These are phyloP conservation scores for Biscogniauxia mediterranea DNA, from an alignment of 2,329 filamentous ascomycete genomes.

Conservation along the genomic window DNA sequence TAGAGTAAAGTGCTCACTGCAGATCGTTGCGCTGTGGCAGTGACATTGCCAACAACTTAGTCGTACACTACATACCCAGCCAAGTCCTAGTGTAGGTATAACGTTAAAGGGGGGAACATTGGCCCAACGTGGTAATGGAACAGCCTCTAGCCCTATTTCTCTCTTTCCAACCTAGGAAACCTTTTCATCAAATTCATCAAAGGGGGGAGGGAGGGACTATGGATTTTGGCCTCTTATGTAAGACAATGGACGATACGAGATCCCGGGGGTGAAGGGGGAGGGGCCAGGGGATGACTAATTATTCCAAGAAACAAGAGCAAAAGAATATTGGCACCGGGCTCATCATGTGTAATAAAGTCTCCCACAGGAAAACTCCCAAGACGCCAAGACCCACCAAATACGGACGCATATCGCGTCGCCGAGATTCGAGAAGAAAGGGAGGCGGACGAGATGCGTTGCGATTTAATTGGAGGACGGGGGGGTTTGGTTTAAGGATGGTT, in stretches of 20 bases:
- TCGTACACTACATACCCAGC: too few relatives aligned
- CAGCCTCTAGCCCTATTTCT: not conserved
- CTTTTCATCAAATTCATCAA: not conserved
- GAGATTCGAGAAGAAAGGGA: not conserved
- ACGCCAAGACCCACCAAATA: not conserved
- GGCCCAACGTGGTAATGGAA: not conserved
- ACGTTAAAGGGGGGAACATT: not conserved
- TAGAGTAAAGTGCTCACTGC: slow-evolving; percentile 23
- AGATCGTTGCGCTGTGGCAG: slow-evolving; percentile 12
- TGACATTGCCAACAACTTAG: slow-evolving; percentile 11
- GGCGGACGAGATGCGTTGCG: not conserved
- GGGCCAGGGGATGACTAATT: not conserved
- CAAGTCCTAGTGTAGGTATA: not conserved
- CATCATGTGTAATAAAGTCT: not conserved
- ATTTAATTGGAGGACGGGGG: not conserved
- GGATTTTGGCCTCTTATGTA: not conserved
- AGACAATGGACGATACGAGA: not conserved
- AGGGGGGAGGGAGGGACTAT: too few relatives aligned
- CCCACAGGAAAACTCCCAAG: not conserved
- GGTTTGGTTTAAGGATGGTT: not conserved
- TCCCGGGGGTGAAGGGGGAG: not conserved
- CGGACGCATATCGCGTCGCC: not conserved
- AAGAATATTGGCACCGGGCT: not conserved
- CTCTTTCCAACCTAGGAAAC: not conserved
- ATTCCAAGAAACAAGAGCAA: not conserved